Conservation (phyloP, 1,139 yeast species). For the Yamadazyma oceani region DNA sequence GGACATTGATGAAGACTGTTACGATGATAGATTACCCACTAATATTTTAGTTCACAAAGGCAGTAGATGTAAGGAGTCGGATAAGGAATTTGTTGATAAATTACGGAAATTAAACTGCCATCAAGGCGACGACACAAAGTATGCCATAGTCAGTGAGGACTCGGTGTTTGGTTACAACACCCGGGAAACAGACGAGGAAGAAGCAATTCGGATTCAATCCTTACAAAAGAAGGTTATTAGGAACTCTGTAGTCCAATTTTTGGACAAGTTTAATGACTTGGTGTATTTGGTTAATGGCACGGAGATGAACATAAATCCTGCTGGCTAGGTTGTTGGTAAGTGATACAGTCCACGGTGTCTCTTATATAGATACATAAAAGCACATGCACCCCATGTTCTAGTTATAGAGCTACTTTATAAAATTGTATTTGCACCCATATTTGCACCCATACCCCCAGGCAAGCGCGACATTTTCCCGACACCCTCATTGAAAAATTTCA, state of each 20-base stretch:
- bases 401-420: too few relatives aligned
- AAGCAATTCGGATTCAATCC: slow-evolving; percentile 11
- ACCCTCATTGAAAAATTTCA: background rate
- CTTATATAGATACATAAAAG: too few relatives aligned
- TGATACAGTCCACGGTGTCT: too few relatives aligned
- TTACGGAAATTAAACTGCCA: slow-evolving; percentile 9
- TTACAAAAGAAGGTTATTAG: slow-evolving; percentile 11
- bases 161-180: slow-evolving; percentile 8
- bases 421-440: too few relatives aligned
- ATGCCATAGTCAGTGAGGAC: slow-evolving; percentile 11
- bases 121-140: background rate
- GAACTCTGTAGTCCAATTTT: slow-evolving; percentile 10
- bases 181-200: slow-evolving; percentile 6
- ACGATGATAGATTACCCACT: slow-evolving; percentile 14
- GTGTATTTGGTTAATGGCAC: slow-evolving; percentile 17
- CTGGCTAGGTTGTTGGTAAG: too few relatives aligned
- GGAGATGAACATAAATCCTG: too few relatives aligned
- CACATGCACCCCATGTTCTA: too few relatives aligned
- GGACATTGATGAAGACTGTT: slow-evolving; percentile 8
- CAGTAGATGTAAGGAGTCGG: slow-evolving; percentile 8
- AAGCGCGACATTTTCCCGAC: too few relatives aligned
- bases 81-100: slow-evolving; percentile 13
- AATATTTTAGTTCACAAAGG: slow-evolving; percentile 15
- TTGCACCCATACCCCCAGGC: too few relatives aligned
- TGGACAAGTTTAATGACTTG: slow-evolving; percentile 14